Conservation (phyloP, 192 early-diverging fungal species). For the Cladochytrium replicatum region DNA sequence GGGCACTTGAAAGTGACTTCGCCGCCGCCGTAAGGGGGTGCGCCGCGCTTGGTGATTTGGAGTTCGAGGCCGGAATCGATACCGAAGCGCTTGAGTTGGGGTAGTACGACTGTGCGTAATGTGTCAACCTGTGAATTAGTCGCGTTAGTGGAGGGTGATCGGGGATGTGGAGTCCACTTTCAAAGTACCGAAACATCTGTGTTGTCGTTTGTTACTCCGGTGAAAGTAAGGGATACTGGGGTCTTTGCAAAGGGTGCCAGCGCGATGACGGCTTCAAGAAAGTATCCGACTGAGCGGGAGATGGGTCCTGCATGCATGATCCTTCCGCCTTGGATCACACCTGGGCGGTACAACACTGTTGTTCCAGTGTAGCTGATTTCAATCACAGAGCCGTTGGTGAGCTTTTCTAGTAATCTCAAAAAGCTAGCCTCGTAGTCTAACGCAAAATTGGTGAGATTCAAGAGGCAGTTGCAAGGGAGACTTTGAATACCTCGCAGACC, state of each 20-base stretch:
- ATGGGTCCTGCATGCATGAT: constrained; percentile 80
- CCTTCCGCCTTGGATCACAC: constrained; percentile 79
- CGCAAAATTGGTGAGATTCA: constrained; percentile 6
- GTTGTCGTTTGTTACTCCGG: constrained; percentile 91
- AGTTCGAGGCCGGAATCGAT: constrained; percentile 78
- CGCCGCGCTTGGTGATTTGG: constrained; percentile 76
- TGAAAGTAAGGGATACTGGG: constrained; percentile 70
- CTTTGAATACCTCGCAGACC: constrained; percentile 64
- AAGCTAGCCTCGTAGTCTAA: constrained; percentile 92
- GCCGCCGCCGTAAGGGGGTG: constrained; percentile 87
- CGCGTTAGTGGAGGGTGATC: no score
- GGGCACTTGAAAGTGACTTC: constrained; percentile 82
- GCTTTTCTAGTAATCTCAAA: constrained; percentile 81
- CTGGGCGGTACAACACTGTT: constrained; percentile 73
- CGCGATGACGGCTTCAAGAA: constrained; percentile 81
- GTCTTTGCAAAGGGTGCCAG: constrained; percentile 89
- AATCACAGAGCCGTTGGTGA: constrained; percentile 86
- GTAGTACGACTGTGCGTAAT: constrained; percentile 79
- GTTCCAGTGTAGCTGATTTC: constrained; percentile 92
- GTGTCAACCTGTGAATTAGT: constrained; percentile 58
- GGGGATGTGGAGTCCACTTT: no score
- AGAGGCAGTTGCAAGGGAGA: not conserved
- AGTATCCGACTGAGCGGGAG: constrained; percentile 82
- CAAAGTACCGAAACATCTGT: constrained; percentile 81
- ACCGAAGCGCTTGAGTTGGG: constrained; percentile 77